A percentile compares a stretch with the other conserved stretches of the same genome.
Evolutionary conservation across 768 basidiomycete species (phyloP).

Genomic region (Fomitopsis pulvina): DNA sequence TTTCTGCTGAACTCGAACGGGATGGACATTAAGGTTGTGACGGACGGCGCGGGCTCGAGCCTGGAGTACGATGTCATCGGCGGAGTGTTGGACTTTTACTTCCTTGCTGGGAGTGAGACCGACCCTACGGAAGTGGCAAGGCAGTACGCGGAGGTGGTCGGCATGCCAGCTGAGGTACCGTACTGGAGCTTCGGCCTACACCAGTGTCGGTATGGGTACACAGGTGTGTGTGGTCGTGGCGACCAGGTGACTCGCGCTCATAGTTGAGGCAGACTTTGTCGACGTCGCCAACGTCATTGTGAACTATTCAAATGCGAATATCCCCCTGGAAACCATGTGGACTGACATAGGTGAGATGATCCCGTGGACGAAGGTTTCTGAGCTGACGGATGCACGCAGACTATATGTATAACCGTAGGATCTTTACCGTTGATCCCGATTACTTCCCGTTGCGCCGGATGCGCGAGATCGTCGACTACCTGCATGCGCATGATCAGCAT

Average conservation of each 20-base stretch:
- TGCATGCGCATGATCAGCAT: constrained; percentile 54
- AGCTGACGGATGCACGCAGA: constrained; percentile 30
- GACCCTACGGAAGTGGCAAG: constrained; percentile 52
- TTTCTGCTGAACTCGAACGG: constrained; percentile 66
- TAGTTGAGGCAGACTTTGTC: constrained; percentile 40
- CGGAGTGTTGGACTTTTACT: constrained; percentile 73
- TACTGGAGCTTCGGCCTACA: constrained; percentile 73
- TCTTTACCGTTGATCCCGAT: constrained; percentile 62
- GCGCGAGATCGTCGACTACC: constrained; percentile 56
- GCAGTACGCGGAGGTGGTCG: constrained; percentile 66
- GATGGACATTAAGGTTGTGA: constrained; percentile 68
- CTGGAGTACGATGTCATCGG: constrained; percentile 77
- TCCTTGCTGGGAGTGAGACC: constrained; percentile 58
- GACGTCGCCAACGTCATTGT: constrained; percentile 57
- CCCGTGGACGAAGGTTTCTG: background rate
- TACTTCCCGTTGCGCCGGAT: constrained; percentile 61
- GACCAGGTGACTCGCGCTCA: background rate
- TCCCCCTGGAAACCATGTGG: constrained; percentile 77
- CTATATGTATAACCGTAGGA: constrained; percentile 61
- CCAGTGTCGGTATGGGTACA: constrained; percentile 67
- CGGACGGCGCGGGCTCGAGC: constrained; percentile 29
- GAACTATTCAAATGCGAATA: constrained; percentile 52
- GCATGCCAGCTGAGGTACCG: constrained; percentile 63
- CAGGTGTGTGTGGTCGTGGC: constrained; percentile 30
- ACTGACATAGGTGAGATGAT: constrained; percentile 55